A percentile compares a stretch with the other conserved stretches of the same genome.
These are phyloP conservation scores for Cynanchum wilfordii DNA, from an alignment of 257 asterid genomes.

Conservation along the genomic window DNA sequence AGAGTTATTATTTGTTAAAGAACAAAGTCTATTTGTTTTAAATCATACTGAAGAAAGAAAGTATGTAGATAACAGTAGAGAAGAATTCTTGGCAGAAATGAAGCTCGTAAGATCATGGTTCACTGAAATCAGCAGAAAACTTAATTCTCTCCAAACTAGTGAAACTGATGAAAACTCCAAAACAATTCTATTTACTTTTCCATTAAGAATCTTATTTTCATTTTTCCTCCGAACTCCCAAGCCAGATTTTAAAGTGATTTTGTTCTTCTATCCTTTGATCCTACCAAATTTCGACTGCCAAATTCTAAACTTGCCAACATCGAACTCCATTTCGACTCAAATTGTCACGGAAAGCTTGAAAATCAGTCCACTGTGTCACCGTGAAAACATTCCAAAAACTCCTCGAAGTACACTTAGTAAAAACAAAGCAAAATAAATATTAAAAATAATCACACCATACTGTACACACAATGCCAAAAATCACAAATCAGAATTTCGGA, in stretches of 20 bases:
- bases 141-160: too few species aligned
- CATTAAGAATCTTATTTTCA: too few species aligned
- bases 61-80: neutral
- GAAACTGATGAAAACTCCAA: too few species aligned
- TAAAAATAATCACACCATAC: neutral
- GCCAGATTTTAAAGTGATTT: neutral
- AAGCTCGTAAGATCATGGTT: neutral
- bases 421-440: neutral
- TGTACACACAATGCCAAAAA: neutral
- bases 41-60: neutral
- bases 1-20: neutral
- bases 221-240: too few species aligned
- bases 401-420: neutral
- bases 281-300: neutral
- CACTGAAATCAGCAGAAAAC: neutral
- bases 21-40: neutral
- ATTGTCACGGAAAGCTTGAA: neutral
- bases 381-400: neutral
- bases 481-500: too few species aligned
- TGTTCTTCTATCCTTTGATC: neutral
- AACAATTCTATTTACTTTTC: too few species aligned
- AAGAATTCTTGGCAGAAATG: neutral
- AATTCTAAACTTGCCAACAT: neutral
- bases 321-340: neutral
- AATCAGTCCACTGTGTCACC: neutral